A percentile compares a stretch with the other conserved stretches of the same genome.
phyloP scores from a whole-genome alignment of 75 land plant genomes.

The Sequoiadendron giganteum region DNA sequence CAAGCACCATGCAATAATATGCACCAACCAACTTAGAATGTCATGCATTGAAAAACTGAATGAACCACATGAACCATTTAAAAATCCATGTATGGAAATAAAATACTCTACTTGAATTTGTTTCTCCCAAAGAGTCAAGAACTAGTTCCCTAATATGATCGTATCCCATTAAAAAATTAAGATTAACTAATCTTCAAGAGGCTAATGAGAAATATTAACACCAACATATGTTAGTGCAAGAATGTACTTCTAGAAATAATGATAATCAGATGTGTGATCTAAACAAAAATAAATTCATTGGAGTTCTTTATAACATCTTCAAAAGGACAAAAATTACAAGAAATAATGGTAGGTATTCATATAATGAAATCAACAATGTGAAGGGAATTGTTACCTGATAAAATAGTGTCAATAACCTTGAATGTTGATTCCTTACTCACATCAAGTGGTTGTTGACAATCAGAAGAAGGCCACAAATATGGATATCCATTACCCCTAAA shows the following conservation, averaged over 20 bases:
- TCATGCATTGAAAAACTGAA: no score
- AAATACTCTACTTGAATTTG: no score
- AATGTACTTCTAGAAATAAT: not conserved
- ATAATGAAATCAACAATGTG: not conserved
- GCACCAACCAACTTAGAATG: no score
- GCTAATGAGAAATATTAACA: not conserved
- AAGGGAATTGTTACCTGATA: constrained; percentile 47
- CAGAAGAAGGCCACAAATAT: constrained; percentile 74
- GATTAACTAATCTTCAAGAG: not conserved
- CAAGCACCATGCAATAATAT: no score
- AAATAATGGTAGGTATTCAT: not conserved
- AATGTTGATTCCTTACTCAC: constrained; percentile 83
- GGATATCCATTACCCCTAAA: constrained; percentile 92
- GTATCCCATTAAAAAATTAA: no score
- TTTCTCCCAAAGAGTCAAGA: no score
- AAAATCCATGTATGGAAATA: no score
- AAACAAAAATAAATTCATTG: not conserved
- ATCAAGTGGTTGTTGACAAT: constrained; percentile 84
- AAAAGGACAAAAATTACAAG: not conserved
- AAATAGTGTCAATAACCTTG: constrained; percentile 71
- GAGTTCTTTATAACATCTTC: not conserved
- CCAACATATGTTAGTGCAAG: not conserved
- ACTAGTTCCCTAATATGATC: no score
- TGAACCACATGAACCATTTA: no score
- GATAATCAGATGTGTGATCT: not conserved